phyloP scores from a whole-genome alignment of 495 filamentous ascomycete genomes.

The Daldinia concentrica region DNA sequence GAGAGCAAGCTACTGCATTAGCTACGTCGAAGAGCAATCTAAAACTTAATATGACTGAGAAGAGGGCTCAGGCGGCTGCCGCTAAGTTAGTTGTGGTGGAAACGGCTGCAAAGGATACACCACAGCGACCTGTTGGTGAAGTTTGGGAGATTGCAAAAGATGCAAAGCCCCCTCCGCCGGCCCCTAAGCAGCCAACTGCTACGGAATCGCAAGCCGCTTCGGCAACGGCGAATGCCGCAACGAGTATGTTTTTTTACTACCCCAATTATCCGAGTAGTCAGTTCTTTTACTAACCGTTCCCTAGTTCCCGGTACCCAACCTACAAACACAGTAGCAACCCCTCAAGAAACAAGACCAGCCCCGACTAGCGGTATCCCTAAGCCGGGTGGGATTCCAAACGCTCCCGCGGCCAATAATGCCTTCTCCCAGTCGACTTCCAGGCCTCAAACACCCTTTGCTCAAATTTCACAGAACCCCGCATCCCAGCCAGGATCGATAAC shows the following conservation, averaged over 20 bases:
- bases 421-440: slow-evolving; percentile 34
- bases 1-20: slow-evolving; percentile 63
- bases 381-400: slow-evolving; percentile 28
- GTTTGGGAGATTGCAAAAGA: slow-evolving; percentile 84
- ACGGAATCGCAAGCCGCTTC: slow-evolving; percentile 45
- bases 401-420: slow-evolving; percentile 35
- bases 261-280: background rate
- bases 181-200: slow-evolving; percentile 49
- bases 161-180: slow-evolving; percentile 67
- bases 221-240: slow-evolving; percentile 42
- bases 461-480: slow-evolving; percentile 23
- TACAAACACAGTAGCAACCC: slow-evolving; percentile 27
- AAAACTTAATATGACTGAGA: slow-evolving; percentile 83
- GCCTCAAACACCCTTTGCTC: background rate
- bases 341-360: slow-evolving; percentile 38
- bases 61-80: slow-evolving; percentile 66
- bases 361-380: slow-evolving; percentile 40
- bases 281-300: slow-evolving; percentile 32
- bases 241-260: slow-evolving; percentile 40
- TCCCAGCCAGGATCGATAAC: slow-evolving; percentile 26
- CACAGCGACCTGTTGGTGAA: slow-evolving; percentile 78
- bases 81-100: slow-evolving; percentile 82
- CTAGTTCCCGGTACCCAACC: slow-evolving; percentile 32
- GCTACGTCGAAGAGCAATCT: slow-evolving; percentile 71
- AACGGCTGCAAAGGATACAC: slow-evolving; percentile 82